Evolutionary conservation across 2,329 filamentous ascomycete genomes (phyloP), one percentile per base, ranked within the genome.

Genomic region (Talaromyces amestolkiae): DNA sequence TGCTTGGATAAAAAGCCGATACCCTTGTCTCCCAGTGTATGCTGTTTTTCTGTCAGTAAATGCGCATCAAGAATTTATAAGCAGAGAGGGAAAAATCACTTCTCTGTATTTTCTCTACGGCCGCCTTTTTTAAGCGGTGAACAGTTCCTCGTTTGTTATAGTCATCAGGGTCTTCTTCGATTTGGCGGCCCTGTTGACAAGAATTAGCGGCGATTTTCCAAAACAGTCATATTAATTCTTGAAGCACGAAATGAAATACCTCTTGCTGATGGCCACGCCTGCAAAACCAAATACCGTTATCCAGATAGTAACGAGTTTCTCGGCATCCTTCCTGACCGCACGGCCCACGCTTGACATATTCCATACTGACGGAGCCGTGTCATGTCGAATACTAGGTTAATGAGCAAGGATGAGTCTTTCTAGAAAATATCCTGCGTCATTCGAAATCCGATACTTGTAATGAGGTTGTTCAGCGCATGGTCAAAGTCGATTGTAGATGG

Each of bases 241-340:
- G 19, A 27, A 17, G 47, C 4, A 2, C 7, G 24, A n/a, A 31
- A 31, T 31, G 17, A 13, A 27, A n/a, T 79, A 91, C 90, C 79
- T 92, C 88, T 70, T 93, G 88, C 70, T 89, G 87, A 80, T 96
- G 92, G 37, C 92, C 92, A 70, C 91, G 89, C 68, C 89, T 84
- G 77, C 92, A 96, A 76, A 91, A 96, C 68, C 89, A 87, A 65
- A 89, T 85, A 3, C 92, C 91, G 77, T 91, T 90, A 69, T 93
- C 88, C 37, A 89, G 81, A 73, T 91, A 91, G 79, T 90, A 92
- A 68, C 85, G 85, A 49, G 84, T 84, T 61, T 90, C 89, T 66
- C 90, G 89, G 74, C 92, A 96, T 72, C 86, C 85, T 68, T 86
- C 84, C 68, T 85, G 80, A 58, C 83, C 84, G 71, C 85, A 87